Conservation (phyloP, 768 basidiomycete genomes). For the Panaeolus papilionaceus region DNA sequence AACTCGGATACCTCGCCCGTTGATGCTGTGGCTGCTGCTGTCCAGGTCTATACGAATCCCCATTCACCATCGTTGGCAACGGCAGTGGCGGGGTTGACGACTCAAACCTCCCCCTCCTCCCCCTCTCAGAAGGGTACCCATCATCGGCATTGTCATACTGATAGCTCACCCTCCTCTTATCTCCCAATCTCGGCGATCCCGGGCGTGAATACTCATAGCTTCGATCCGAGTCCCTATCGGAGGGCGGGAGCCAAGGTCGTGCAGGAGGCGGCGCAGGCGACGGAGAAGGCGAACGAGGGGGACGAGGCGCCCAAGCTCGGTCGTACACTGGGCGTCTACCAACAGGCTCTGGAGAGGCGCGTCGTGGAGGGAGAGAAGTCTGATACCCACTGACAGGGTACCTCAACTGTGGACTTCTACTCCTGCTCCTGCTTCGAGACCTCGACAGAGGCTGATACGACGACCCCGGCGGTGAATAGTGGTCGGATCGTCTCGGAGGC, state of each 20-base stretch:
- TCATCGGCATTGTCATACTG: neutral
- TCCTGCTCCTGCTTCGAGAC: neutral
- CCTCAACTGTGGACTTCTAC: slow-evolving; percentile 10
- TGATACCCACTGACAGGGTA: neutral
- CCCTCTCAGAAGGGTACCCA: slow-evolving; percentile 2
- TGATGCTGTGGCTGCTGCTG: neutral
- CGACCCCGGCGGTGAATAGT: slow-evolving; percentile 23
- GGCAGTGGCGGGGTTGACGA: neutral
- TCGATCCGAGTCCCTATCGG: too few species aligned
- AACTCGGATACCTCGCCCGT: neutral
- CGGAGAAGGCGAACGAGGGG: neutral
- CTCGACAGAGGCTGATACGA: slow-evolving; percentile 2
- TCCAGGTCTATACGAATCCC: neutral
- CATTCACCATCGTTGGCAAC: neutral
- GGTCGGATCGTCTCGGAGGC: slow-evolving; percentile 21
- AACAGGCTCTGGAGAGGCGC: too few species aligned
- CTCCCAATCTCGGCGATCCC: neutral
- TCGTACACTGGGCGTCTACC: too few species aligned
- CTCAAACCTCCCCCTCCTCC: neutral
- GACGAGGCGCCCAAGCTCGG: too few species aligned
- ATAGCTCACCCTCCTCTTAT: neutral
- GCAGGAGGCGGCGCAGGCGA: neutral
- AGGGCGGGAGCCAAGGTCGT: too few species aligned
- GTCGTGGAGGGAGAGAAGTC: too few species aligned
- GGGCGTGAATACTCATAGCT: too few species aligned